Evolutionary conservation across 495 filamentous ascomycete genomes (phyloP).

Genomic region (Niebla homalea): DNA sequence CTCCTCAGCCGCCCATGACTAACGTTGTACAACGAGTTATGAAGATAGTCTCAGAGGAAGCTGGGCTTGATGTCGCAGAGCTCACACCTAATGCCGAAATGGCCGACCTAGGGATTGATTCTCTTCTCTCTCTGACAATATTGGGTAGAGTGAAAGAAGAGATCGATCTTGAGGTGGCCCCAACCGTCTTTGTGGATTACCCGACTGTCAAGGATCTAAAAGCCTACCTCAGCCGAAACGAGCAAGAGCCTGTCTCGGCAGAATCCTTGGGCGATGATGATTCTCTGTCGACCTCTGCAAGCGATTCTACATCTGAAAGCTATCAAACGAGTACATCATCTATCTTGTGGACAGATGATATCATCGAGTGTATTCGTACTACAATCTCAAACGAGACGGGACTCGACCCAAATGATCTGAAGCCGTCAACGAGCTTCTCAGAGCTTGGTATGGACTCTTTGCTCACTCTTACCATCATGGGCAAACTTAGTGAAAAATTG

Average conservation of each 20-base stretch:
- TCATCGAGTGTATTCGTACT: too few relatives aligned
- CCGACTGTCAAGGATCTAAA: conserved; percentile 33
- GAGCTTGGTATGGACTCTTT: conserved; percentile 50
- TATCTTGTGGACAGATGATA: too few relatives aligned
- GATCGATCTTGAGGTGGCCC: conserved; percentile 23
- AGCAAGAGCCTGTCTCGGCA: too few relatives aligned
- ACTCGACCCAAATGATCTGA: conserved; percentile 10
- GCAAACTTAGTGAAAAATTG: too few relatives aligned
- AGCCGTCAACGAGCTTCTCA: conserved; percentile 37
- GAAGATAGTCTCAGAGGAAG: conserved; percentile 18
- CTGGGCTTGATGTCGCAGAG: conserved; percentile 15
- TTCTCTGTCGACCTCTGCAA: too few relatives aligned
- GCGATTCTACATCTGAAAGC: not conserved
- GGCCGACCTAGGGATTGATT: conserved; percentile 38
- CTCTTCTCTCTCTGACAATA: conserved; percentile 35
- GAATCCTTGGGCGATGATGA: not conserved
- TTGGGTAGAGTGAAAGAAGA: conserved; percentile 25
- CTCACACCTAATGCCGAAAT: conserved; percentile 22
- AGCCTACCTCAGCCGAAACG: too few relatives aligned
- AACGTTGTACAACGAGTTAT: not conserved
- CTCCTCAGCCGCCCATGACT: not conserved
- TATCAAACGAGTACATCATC: not conserved
- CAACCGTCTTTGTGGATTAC: conserved; percentile 29
- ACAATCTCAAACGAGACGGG: conserved; percentile 13
- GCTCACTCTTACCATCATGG: conserved; percentile 42